A percentile compares a stretch with the other conserved stretches of the same genome.
These are phyloP conservation scores for Tausonia pullulans DNA, from an alignment of 1,284 basidiomycete genomes.

Conservation along the genomic window DNA sequence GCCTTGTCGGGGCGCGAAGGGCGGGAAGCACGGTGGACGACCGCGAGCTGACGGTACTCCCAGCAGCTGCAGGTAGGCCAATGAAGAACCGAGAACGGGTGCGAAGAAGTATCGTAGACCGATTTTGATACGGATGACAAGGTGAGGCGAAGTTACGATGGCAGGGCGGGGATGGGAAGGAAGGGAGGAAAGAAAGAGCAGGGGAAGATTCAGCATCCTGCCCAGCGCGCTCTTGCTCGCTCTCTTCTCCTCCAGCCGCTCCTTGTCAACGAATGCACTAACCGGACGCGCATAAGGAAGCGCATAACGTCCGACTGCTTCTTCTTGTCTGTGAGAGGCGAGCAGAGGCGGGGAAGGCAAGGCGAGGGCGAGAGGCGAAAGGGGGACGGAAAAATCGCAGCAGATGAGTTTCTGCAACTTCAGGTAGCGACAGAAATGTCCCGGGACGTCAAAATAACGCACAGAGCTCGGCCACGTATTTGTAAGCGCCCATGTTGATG, in stretches of 20 bases:
- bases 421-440: neutral
- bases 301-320: slow-evolving; percentile 96
- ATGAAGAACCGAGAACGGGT: neutral
- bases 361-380: neutral
- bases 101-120: neutral
- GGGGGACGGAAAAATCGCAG: slow-evolving; percentile 20
- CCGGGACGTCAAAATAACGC: slow-evolving; percentile 27
- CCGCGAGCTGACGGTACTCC: slow-evolving; percentile 97
- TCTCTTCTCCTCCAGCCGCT: neutral
- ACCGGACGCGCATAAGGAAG: slow-evolving; percentile 96
- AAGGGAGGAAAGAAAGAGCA: neutral
- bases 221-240: neutral
- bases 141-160: neutral
- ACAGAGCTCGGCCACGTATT: slow-evolving; percentile 79
- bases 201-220: neutral
- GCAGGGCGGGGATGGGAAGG: no score
- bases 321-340: slow-evolving; percentile 50
- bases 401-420: neutral
- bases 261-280: slow-evolving; percentile 27
- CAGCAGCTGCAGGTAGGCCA: slow-evolving; percentile 58
- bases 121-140: slow-evolving; percentile 2
- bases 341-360: slow-evolving; percentile 25
- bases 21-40: slow-evolving; percentile 94
- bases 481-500: slow-evolving; percentile 25
- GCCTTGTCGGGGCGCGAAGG: slow-evolving; percentile 99